A percentile compares a stretch with the other conserved stretches of the same genome.
These are phyloP conservation scores for Acrocalymma vagum DNA, from an alignment of 2,329 filamentous ascomycete genomes.

Conservation along the genomic window DNA sequence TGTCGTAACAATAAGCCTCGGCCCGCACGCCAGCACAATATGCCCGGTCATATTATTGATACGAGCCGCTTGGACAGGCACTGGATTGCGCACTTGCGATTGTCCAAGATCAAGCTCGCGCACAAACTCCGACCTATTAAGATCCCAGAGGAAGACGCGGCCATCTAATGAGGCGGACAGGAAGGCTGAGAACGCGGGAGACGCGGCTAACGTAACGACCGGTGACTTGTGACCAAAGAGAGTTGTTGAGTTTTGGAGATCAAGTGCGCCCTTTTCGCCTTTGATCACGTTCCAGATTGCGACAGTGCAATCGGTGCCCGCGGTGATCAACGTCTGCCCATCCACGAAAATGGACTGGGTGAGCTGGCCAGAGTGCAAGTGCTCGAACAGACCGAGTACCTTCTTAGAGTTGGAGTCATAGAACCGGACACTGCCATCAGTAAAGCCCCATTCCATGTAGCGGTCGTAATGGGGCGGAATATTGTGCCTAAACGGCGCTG, in stretches of 20 bases:
- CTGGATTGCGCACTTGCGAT: constrained; percentile 27
- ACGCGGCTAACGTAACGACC: constrained; percentile 83
- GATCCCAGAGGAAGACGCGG: constrained; percentile 88
- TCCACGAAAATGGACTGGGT: constrained; percentile 86
- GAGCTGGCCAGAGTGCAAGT: constrained; percentile 90
- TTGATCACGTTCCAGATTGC: constrained; percentile 80
- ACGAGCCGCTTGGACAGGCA: constrained; percentile 71
- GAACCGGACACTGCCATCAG: constrained; percentile 91
- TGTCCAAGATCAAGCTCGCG: constrained; percentile 68
- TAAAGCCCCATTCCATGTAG: constrained; percentile 95
- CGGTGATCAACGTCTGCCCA: constrained; percentile 88
- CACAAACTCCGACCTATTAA: constrained; percentile 89
- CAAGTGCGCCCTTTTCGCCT: constrained; percentile 70
- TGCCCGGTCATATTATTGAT: constrained; percentile 94
- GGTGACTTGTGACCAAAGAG: constrained; percentile 91
- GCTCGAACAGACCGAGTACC: constrained; percentile 88
- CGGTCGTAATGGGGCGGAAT: constrained; percentile 88
- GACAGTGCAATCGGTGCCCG: constrained; percentile 90
- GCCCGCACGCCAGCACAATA: constrained; percentile 83
- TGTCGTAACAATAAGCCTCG: constrained; percentile 79
- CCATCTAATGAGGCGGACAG: constrained; percentile 85
- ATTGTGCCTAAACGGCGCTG: constrained; percentile 84
- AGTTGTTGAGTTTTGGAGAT: constrained; percentile 79
- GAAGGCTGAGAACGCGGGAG: constrained; percentile 86
- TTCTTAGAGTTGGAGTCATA: constrained; percentile 85